Evolutionary conservation across 139 green algal genomes (phyloP).

Genomic region (Pseudopediastrum boryanum): DNA sequence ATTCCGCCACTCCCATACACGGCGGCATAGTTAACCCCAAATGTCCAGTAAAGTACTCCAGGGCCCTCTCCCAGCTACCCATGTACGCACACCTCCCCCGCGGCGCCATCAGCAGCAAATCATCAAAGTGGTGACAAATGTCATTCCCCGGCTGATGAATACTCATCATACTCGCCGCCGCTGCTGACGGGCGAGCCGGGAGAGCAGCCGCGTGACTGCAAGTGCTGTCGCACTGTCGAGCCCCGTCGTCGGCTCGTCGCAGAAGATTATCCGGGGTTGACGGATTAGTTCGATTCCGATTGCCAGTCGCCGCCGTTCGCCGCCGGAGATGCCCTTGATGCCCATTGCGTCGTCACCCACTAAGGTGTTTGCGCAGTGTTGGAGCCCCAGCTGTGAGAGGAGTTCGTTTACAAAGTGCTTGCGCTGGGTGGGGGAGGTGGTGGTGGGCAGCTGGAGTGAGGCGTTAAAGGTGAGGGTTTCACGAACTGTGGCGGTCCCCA

Average conservation of each 20-base stretch:
- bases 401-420: no score
- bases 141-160: conserved; percentile 79
- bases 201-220: conserved; percentile 43
- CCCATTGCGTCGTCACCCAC: conserved; percentile 10
- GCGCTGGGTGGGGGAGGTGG: no score
- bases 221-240: conserved; percentile 73
- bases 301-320: conserved; percentile 69
- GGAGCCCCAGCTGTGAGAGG: no score
- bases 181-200: not conserved
- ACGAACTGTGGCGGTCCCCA: no score
- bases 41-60: conserved; percentile 4
- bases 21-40: no score
- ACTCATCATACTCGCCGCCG: conserved; percentile 48
- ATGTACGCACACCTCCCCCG: conserved; percentile 55
- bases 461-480: no score
- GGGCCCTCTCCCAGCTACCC: not conserved
- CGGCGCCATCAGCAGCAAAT: conserved; percentile 62
- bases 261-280: conserved; percentile 47
- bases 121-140: conserved; percentile 70
- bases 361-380: no score
- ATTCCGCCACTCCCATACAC: no score
- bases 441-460: no score
- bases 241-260: conserved; percentile 76
- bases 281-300: conserved; percentile 79
- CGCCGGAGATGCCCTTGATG: conserved; percentile 58